These are phyloP conservation scores for Sugiyamaella japonica DNA, from an alignment of 1,139 yeast genomes.

Conservation along the genomic window DNA sequence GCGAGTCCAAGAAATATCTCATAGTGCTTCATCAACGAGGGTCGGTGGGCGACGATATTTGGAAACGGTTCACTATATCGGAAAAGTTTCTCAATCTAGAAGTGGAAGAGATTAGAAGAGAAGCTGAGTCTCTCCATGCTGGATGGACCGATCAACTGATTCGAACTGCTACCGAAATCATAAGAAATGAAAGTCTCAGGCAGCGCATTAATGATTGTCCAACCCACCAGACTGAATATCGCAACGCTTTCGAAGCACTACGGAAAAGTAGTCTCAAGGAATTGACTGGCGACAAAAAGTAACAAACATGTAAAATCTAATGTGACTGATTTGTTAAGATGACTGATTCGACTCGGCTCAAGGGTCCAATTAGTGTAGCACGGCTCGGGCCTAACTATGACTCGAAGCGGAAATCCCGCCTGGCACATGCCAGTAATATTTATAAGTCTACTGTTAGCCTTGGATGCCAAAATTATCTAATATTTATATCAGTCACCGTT, in stretches of 20 bases:
- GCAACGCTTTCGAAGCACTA: slow-evolving; percentile 30
- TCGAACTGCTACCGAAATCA: slow-evolving; percentile 81
- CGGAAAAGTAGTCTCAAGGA: slow-evolving; percentile 22
- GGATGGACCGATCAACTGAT: slow-evolving; percentile 82
- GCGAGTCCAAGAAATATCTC: slow-evolving; percentile 69
- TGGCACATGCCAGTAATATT: background rate
- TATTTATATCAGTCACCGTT: background rate
- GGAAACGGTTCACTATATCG: slow-evolving; percentile 76
- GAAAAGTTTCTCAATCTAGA: slow-evolving; percentile 79
- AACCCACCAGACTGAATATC: slow-evolving; percentile 32
- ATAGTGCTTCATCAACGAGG: slow-evolving; percentile 80
- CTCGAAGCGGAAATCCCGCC: background rate
- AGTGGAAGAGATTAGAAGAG: slow-evolving; percentile 71
- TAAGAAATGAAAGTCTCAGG: slow-evolving; percentile 87
- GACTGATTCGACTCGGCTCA: background rate
- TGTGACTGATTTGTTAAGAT: background rate
- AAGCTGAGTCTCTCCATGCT: slow-evolving; percentile 68
- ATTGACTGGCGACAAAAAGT: slow-evolving; percentile 6
- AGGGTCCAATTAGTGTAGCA: background rate
- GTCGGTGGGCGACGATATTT: slow-evolving; percentile 84
- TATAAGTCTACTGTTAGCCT: background rate
- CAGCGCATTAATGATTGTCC: slow-evolving; percentile 72
- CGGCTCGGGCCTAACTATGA: background rate
- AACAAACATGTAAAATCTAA: background rate
- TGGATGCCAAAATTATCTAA: background rate